Percentiles rank a stretch among this genome's conserved stretches.
phyloP scores from a whole-genome alignment of 106 monocot genomes.

The Dactylorhiza incarnata region DNA sequence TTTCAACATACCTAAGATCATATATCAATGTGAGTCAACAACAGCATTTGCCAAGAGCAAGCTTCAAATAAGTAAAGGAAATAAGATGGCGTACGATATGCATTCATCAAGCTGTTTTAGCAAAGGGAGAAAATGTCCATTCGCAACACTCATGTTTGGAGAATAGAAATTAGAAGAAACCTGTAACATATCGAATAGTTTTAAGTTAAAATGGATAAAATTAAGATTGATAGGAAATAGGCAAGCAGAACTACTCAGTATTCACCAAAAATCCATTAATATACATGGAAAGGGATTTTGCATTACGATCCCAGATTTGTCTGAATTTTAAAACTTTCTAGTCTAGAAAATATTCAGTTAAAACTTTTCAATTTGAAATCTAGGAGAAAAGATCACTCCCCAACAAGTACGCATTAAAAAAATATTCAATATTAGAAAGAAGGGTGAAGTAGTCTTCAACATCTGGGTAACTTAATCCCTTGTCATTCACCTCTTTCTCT shows the following conservation, averaged over 20 bases:
- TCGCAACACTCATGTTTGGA: slow-evolving; percentile 73
- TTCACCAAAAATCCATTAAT: not conserved
- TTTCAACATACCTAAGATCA: slow-evolving; percentile 79
- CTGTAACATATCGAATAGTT: slow-evolving; percentile 28
- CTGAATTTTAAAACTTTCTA: not conserved
- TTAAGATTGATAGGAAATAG: not conserved
- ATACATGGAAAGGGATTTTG: not conserved
- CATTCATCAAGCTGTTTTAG: slow-evolving; percentile 92
- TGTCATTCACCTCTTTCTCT: not conserved
- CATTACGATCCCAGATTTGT: not conserved
- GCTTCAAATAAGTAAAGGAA: not conserved
- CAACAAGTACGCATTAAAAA: not conserved
- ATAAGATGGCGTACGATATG: slow-evolving; percentile 66
- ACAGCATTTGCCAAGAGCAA: slow-evolving; percentile 6
- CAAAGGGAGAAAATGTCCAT: slow-evolving; percentile 67
- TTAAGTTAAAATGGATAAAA: not conserved
- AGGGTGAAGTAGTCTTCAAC: not conserved
- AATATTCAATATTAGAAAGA: not conserved
- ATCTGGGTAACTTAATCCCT: not conserved
- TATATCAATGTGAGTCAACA: slow-evolving; percentile 9
- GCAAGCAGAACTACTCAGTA: not conserved
- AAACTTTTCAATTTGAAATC: slow-evolving; percentile 1
- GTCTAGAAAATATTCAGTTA: not conserved
- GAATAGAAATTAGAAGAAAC: slow-evolving; percentile 78
- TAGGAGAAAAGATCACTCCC: not conserved